Base-by-base conservation (phyloP, 1,139 yeast species). In the Hyphopichia wangnamkhiaoensis region DNA sequence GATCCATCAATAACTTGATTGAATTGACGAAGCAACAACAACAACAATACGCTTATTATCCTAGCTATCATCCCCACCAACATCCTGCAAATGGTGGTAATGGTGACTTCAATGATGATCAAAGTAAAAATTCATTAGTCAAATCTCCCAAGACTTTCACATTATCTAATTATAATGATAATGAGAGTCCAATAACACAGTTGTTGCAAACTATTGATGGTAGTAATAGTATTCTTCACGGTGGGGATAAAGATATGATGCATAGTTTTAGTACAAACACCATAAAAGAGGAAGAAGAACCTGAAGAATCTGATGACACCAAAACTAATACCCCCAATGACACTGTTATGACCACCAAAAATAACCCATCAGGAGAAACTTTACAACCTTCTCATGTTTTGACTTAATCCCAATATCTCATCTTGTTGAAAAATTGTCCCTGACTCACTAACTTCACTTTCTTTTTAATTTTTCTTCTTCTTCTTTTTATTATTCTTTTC, bases 121-220 rank as follows among this genome's bases (percentile, higher is more conserved):
- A 46, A 37, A 35, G 37, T 37, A 47, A 42, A 34, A 48, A 58
- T 35, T 55, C 63, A 4, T 53, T 69, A 39, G 75, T 70, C 2
- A 71, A 71, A 44, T 67, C 74, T 2, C 77, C 77, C 17, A 71
- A 71, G 50, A 69, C 72, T 0, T 71, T 61, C 46, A 61, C 74
- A 16, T 58, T 71, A 40, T 56, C 74, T 5, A 58, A 68, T 44
- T 65, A 57, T 46, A 65, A 66, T 33, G 73, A 66, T 33, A 55
- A 54, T 30, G 72, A 63, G 43, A 66, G 71, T 44, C 75, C 75
- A 4, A 58, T 69, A 19, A 59, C 56, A 37, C 74, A 68, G 46
- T 58, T 69, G 42, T 52, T 68, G 34, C 60, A 61, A 37, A 48
- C 63, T 7, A 39, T 59, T 3, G 49, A 49, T n/a, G 51, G 55